Base-by-base conservation (phyloP, 2,329 filamentous ascomycete species). In the Hirsutella minnesotensis region DNA sequence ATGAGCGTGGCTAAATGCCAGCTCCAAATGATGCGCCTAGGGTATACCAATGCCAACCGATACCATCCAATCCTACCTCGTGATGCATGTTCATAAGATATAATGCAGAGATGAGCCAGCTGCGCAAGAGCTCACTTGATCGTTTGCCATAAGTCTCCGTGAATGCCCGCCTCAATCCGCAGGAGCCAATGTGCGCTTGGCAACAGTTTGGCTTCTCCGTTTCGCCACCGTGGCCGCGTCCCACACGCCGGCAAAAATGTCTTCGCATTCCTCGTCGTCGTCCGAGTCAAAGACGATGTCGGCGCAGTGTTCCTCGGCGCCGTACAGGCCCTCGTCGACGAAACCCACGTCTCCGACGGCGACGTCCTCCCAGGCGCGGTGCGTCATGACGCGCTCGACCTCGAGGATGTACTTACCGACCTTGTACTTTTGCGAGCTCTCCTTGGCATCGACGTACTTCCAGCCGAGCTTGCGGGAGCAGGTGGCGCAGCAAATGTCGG, bases 351-450 rank as follows among this genome's bases (percentile, higher is more conserved):
- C 42, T 19, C 51, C 49, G 3, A 44, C 47, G 2, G 48, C 43
- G 9, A 56, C 40, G 39, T 63, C 58, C 43, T 61, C 77, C 77
- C 77, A 82, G 42, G 59, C 63, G 29, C 68, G 66, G 38, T 67
- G 64, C 12, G 68, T 63, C 20, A 73, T 65, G 15, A 80, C 72
- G 42, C 75, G 64, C 55, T 73, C 70, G 33, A 72, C 75, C 62
- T 83, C 79, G 33, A 83, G 57, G 24, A 83, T 82, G 55, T 75
- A 83, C 57, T 82, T 83, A 50, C 78, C 78, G 40, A 82, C 67
- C 59, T 83, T 83, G 65, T 83, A 83, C 54, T 68, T 70, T 56
- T 83, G 79, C 38, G 66, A 60, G 43, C 63, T 53, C 50, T 81
- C 74, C 46, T 68, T 69, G 2, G 79, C 78, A 55, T 79, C 74